Conservation (phyloP, 208 protist species). For the Wallacemonas sp. region DNA sequence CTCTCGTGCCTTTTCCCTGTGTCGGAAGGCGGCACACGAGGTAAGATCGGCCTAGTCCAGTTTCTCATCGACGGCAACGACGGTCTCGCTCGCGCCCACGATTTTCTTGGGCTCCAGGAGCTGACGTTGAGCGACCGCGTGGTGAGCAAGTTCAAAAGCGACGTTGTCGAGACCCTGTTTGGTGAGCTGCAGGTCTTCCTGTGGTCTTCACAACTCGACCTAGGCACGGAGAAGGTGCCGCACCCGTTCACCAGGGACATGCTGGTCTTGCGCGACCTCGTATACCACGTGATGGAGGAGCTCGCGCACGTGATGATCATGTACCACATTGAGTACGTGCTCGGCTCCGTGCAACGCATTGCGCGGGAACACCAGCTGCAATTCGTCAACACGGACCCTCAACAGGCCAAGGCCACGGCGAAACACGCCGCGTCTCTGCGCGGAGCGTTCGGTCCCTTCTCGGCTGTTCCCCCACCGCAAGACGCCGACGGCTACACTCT, state of each 20-base stretch:
- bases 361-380: constrained; percentile 73
- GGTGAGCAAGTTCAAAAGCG: constrained; percentile 91
- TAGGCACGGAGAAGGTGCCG: constrained; percentile 30
- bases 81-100: constrained; percentile 77
- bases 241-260: constrained; percentile 68
- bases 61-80: constrained; percentile 91
- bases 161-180: constrained; percentile 89
- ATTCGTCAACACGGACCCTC: constrained; percentile 54
- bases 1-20: constrained; percentile 67
- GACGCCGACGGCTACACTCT: neutral
- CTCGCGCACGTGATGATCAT: constrained; percentile 81
- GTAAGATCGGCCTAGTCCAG: constrained; percentile 66
- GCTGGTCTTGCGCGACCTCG: constrained; percentile 62
- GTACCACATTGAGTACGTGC: constrained; percentile 68
- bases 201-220: constrained; percentile 64
- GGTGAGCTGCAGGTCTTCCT: constrained; percentile 85
- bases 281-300: constrained; percentile 82
- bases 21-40: constrained; percentile 63
- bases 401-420: neutral
- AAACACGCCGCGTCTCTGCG: neutral
- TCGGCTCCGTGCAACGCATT: constrained; percentile 63
- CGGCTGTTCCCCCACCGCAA: too few species aligned
- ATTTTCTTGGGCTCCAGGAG: constrained; percentile 77
- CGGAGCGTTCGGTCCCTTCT: too few species aligned
- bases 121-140: constrained; percentile 67